A percentile compares a stretch with the other conserved stretches of the same genome.
phyloP scores from a whole-genome alignment of 306 rosid species.

The Prunus mongolica region DNA sequence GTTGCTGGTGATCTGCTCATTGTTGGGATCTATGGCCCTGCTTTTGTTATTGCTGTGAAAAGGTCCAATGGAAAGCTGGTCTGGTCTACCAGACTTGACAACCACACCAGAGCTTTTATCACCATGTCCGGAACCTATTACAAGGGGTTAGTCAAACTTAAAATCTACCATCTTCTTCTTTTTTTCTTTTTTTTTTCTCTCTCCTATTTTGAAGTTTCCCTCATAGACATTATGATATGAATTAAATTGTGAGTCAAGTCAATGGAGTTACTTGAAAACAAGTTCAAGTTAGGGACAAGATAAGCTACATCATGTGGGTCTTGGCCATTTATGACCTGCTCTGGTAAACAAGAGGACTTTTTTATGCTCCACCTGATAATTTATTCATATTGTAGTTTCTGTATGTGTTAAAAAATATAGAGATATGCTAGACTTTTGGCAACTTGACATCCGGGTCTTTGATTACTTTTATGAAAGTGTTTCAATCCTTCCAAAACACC shows the following conservation, averaged over 20 bases:
- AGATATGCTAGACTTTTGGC: neutral
- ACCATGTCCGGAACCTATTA: conserved; percentile 63
- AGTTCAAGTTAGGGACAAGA: neutral
- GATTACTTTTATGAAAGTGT: neutral
- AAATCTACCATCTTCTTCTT: neutral
- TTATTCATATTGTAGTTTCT: neutral
- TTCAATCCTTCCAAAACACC: neutral
- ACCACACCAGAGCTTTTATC: conserved; percentile 19
- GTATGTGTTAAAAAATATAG: neutral
- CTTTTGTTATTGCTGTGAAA: conserved; percentile 42
- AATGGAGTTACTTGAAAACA: conserved; percentile 13
- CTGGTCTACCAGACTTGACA: conserved; percentile 43
- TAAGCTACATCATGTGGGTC: conserved; percentile 3
- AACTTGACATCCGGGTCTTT: neutral
- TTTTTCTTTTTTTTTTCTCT: neutral
- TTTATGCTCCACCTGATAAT: neutral
- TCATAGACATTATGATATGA: neutral
- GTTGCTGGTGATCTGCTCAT: conserved; percentile 30
- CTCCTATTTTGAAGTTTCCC: neutral
- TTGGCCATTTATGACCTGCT: neutral
- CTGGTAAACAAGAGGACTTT: neutral
- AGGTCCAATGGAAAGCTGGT: conserved; percentile 39
- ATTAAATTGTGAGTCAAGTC: neutral
- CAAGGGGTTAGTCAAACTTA: conserved; percentile 32
- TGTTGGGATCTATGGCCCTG: conserved; percentile 53